Percentiles rank a stretch among this genome's conserved stretches.
Conservation (phyloP, 169 alveolate species). For the Plasmodium falciparum region DNA sequence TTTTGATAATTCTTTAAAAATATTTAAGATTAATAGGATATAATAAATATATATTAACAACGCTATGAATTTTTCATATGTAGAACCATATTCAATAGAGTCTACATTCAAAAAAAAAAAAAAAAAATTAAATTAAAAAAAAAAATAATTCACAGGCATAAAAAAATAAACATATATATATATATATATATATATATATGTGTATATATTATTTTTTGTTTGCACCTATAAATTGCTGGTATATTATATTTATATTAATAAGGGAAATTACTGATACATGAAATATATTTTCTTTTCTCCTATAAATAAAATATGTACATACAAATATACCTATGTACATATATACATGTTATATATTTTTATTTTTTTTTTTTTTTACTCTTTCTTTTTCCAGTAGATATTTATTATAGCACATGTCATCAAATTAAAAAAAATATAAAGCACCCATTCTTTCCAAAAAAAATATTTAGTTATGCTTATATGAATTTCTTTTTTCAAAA, state of each 20-base stretch:
- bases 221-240: slow-evolving; percentile 57
- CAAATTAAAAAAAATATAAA: slow-evolving; percentile 10
- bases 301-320: not conserved
- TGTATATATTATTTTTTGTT: not conserved
- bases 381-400: slow-evolving; percentile 3
- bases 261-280: not conserved
- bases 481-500: slow-evolving; percentile 17
- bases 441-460: slow-evolving; percentile 34
- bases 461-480: slow-evolving; percentile 32
- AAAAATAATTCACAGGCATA: not conserved
- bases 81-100: slow-evolving; percentile 23
- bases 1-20: slow-evolving; percentile 6
- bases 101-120: slow-evolving; percentile 4
- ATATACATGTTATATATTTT: not conserved
- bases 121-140: not conserved
- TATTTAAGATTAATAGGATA: slow-evolving; percentile 25
- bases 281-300: slow-evolving; percentile 15
- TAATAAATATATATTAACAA: slow-evolving; percentile 23
- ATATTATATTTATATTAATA: slow-evolving; percentile 26
- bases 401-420: slow-evolving; percentile 1
- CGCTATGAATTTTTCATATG: slow-evolving; percentile 7
- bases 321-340: not conserved
- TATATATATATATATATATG: not conserved
- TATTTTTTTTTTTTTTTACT: slow-evolving; percentile 17
- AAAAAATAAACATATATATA: not conserved